Evolutionary conservation across 768 basidiomycete species (phyloP).

Genomic region (Suillus weaverae): DNA sequence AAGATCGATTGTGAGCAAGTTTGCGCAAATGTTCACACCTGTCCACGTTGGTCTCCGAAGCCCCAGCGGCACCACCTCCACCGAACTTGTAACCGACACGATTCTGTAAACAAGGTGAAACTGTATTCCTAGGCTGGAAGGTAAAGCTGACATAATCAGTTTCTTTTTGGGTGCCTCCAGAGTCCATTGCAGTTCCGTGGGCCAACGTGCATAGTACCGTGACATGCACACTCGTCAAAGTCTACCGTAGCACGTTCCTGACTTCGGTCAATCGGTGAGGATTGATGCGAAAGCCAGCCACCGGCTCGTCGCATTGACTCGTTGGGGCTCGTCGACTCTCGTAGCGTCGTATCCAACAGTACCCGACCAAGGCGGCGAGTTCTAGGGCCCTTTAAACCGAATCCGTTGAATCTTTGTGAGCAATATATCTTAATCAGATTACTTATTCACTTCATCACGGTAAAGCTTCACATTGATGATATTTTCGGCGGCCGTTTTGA

Average conservation of each 20-base stretch:
- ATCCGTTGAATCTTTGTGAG: conserved; percentile 71
- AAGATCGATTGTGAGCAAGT: conserved; percentile 93
- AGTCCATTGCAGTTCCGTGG: neutral
- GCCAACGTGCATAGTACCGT: too few species aligned
- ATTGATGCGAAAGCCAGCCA: conserved; percentile 65
- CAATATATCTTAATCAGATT: conserved; percentile 21
- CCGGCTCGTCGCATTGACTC: conserved; percentile 61
- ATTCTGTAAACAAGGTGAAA: conserved; percentile 54
- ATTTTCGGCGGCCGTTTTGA: conserved; percentile 69
- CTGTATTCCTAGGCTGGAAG: neutral
- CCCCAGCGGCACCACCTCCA: conserved; percentile 93
- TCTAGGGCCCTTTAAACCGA: conserved; percentile 69
- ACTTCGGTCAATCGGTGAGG: conserved; percentile 52
- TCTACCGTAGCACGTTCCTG: conserved; percentile 50
- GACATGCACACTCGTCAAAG: conserved; percentile 60
- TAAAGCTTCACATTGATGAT: conserved; percentile 40
- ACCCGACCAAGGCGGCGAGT: conserved; percentile 74
- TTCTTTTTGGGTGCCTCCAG: neutral
- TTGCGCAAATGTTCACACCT: conserved; percentile 92
- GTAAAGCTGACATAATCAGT: conserved; percentile 1
- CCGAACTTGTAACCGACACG: conserved; percentile 96
- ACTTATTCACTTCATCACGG: conserved; percentile 8
- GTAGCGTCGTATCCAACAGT: neutral
- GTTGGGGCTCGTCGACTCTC: conserved; percentile 63
- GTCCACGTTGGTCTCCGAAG: conserved; percentile 94